These are phyloP conservation scores for Backusella macrospora DNA, from an alignment of 192 early-diverging fungal genomes.

Conservation along the genomic window DNA sequence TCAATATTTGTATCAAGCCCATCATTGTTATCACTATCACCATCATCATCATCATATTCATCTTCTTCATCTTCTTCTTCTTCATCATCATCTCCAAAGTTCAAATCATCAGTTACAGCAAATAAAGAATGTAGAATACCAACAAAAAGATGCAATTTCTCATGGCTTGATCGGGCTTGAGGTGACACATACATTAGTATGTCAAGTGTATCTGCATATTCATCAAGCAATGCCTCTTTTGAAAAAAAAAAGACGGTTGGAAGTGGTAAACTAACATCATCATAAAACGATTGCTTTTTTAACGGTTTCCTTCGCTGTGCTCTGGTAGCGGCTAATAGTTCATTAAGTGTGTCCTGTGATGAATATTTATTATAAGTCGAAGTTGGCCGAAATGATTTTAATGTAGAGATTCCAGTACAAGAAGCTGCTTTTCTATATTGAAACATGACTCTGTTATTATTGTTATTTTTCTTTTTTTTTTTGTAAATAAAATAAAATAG, in stretches of 20 bases:
- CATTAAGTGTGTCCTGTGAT: background rate
- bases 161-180: background rate
- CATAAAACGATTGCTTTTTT: background rate
- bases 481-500: background rate
- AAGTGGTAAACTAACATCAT: background rate
- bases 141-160: background rate
- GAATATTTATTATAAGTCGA: background rate
- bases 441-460: background rate
- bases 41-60: background rate
- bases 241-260: background rate
- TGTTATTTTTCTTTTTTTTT: background rate
- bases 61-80: background rate
- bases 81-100: background rate
- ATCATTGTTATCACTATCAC: too few relatives aligned
- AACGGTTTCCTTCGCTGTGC: background rate
- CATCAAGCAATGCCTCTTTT: background rate
- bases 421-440: background rate
- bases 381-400: background rate
- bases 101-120: background rate
- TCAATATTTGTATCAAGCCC: too few relatives aligned
- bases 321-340: background rate
- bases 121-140: background rate
- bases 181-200: slow-evolving; percentile 1
- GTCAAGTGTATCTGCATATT: background rate
- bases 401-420: background rate